Base-by-base conservation (phyloP, 371 early-diverging fungal genomes). In the Mucor racemosus region DNA sequence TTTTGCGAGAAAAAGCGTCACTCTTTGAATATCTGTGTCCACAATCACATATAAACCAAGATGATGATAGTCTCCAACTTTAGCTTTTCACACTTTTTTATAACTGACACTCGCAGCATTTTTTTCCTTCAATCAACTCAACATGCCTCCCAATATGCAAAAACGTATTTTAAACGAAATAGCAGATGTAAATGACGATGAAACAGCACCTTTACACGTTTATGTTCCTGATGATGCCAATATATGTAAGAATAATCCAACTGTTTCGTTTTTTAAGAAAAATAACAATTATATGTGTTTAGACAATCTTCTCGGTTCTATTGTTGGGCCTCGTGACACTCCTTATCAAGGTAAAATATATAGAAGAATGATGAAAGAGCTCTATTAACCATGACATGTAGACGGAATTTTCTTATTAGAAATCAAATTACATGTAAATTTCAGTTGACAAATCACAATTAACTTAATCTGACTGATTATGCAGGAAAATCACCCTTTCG, bases 401-500 rank as follows among this genome's bases (percentile, higher is more conserved):
- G 53, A 53, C 31, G 53, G 53, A 13, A 53, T 53, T n/a, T 56
- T 56, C 17, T 7, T 56, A 17, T 36, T 56, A 35, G 56, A 56
- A 34, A 33, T 56, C 56, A 56, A 56, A 8, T 15, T 62, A 26
- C 34, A 21, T 19, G 50, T 56, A 56, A 66, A 76, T 78, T 57
- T 73, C 73, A 44, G 61, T 85, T 1, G 82, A 81, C 63, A 75
- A 26, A 26, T 26, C 26, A 26, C 26, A 26, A 26, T 26, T 26
- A 26, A 26, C 26, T 81, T n/a, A 31, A 68, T 0, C 62, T 83
- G 7, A 53, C 17, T 19, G 54, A 14, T 21, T 26, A 58, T 17
- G 39, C 39, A 70, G 68, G 57, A 62, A 63, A 76, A 71, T 1
- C 86, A 84, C 60, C 87, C 87, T 4, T 85, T 85, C 64, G 67